phyloP scores from a whole-genome alignment of 192 early-diverging fungal species.

The Jimgerdemannia lactiflua region DNA sequence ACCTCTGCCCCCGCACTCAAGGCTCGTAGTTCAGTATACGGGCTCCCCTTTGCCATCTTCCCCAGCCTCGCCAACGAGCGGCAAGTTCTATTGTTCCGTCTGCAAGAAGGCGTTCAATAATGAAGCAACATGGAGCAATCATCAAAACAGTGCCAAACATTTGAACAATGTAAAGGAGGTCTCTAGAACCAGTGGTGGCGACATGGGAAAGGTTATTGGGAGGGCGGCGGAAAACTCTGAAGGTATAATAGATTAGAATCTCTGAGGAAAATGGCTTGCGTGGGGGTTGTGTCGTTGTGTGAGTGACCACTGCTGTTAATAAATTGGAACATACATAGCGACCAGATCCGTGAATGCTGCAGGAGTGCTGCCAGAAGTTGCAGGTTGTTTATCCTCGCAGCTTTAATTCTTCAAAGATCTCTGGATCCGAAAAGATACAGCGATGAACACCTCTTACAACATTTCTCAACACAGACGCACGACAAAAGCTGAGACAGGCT shows the following conservation, averaged over 20 bases:
- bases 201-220: neutral
- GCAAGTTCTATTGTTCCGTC: constrained; percentile 34
- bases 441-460: too few relatives aligned
- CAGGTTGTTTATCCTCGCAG: neutral
- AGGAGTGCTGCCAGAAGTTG: neutral
- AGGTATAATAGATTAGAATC: neutral
- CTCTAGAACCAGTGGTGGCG: constrained; percentile 13
- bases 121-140: constrained; percentile 40
- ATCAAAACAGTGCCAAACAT: constrained; percentile 50
- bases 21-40: neutral
- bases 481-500: constrained; percentile 17
- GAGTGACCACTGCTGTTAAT: too few relatives aligned
- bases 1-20: neutral
- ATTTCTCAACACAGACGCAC: neutral
- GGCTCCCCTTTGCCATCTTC: neutral
- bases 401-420: too few relatives aligned
- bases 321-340: neutral
- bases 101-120: constrained; percentile 52
- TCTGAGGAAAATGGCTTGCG: neutral
- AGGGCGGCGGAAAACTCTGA: neutral
- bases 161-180: constrained; percentile 39
- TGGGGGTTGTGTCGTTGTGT: too few relatives aligned
- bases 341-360: neutral
- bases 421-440: too few relatives aligned
- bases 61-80: neutral